Base-by-base conservation (phyloP, 2,329 filamentous ascomycete species). In the Helotiales sp. region DNA sequence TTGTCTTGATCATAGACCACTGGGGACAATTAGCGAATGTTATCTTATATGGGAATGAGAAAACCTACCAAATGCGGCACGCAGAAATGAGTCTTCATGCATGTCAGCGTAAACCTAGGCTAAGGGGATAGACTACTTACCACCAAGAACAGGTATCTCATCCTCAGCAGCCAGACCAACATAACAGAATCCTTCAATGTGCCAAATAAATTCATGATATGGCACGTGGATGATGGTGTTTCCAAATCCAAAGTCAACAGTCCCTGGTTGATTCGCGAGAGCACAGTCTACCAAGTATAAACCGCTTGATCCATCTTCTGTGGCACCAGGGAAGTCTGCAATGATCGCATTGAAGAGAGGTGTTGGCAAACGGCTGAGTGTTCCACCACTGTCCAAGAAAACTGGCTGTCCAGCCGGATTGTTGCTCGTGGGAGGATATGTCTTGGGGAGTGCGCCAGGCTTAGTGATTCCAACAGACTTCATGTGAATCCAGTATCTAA, bases 1-100 rank as follows among this genome's bases (percentile, higher is more conserved):
- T 62, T 62, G 25, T 62, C 60, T 42, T 62, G 60, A 53, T 62
- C 60, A 34, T 46, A 60, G 6, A 62, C 60, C 19, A 59, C 57
- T n/a, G n/a, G n/a, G n/a, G n/a, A n/a, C n/a, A 54, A 46, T 6
- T 4, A n/a, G 15, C 8, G 13, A 2, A 42, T 25, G n/a, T 40
- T 31, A 25, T 27, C 9, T 33, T 10, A 30, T 22, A 24, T 3
- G 15, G 3, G 27, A 34, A n/a, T 34, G 31, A 22, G 38, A n/a
- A n/a, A n/a, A n/a, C n/a, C n/a, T n/a, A n/a, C n/a, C n/a, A 22
- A 49, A 63, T 2, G 61, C 58, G 30, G 55, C 55, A 52, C 61
- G 42, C 5, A 63, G 47, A 33, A 63, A 63, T 12, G 58, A 54
- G 47, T 60, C n/a, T n/a, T n/a, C n/a, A n/a, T n/a, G n/a, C n/a